Percentiles rank a stretch among this genome's conserved stretches.
phyloP scores from a whole-genome alignment of 1,284 basidiomycete genomes.

The Rhodotorula sp. region DNA sequence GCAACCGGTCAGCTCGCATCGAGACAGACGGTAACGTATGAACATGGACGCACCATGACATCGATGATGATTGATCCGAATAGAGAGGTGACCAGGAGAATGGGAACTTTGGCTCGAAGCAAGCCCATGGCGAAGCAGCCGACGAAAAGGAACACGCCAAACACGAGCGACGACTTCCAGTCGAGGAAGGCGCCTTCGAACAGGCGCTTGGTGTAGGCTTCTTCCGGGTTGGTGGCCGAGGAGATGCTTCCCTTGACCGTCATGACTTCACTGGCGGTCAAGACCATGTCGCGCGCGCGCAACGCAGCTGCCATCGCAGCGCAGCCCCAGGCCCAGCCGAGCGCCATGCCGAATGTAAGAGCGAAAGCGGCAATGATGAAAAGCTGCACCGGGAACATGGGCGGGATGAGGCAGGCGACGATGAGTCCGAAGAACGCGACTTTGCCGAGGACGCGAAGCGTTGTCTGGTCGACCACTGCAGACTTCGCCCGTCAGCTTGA shows the following conservation, averaged over 20 bases:
- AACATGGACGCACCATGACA: conserved; percentile 53
- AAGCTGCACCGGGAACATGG: conserved; percentile 43
- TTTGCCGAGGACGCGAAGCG: conserved; percentile 43
- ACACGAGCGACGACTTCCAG: conserved; percentile 57
- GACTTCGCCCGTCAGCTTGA: too few species aligned
- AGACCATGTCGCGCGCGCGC: conserved; percentile 56
- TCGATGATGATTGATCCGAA: conserved; percentile 58
- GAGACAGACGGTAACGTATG: conserved; percentile 50
- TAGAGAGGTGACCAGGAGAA: conserved; percentile 57
- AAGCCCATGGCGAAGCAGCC: conserved; percentile 63
- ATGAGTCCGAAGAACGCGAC: conserved; percentile 45
- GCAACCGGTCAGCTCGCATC: neutral
- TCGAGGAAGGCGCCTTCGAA: conserved; percentile 70
- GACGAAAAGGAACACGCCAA: conserved; percentile 68
- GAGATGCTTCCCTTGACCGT: conserved; percentile 50
- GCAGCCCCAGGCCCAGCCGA: conserved; percentile 73
- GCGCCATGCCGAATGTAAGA: conserved; percentile 59
- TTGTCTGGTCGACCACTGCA: conserved; percentile 40
- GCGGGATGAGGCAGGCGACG: conserved; percentile 46
- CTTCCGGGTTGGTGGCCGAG: conserved; percentile 55
- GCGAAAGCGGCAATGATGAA: conserved; percentile 54
- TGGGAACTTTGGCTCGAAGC: conserved; percentile 62
- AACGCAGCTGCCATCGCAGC: conserved; percentile 68
- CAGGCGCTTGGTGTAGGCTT: conserved; percentile 52
- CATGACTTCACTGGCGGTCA: too few species aligned